phyloP scores from a whole-genome alignment of 257 asterid species.

The Nicotiana noctiflora region DNA sequence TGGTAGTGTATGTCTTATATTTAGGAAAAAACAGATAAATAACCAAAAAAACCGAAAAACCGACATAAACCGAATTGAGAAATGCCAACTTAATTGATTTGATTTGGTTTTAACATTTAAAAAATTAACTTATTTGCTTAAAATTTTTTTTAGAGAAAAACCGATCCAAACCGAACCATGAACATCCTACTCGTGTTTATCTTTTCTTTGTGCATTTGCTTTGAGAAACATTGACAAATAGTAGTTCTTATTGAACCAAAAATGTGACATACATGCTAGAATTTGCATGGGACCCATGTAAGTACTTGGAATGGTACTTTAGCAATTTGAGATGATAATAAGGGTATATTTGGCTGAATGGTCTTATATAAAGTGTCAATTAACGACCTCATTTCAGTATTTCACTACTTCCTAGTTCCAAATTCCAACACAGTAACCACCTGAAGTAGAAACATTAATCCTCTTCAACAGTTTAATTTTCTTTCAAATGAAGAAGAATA shows the following conservation, averaged over 20 bases:
- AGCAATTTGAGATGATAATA: constrained; percentile 16
- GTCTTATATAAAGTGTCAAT: constrained; percentile 43
- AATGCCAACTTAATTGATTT: too few species aligned
- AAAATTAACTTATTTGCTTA: too few species aligned
- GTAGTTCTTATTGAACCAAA: too few species aligned
- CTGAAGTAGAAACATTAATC: neutral
- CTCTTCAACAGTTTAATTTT: neutral
- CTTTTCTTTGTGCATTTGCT: neutral
- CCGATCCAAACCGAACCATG: too few species aligned
- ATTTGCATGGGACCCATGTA: neutral
- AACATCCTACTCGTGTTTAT: neutral
- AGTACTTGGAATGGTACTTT: neutral
- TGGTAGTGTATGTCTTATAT: too few species aligned
- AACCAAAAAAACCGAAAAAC: too few species aligned
- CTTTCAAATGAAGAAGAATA: constrained; percentile 30
- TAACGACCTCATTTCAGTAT: constrained; percentile 16
- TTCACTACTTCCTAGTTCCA: constrained; percentile 8
- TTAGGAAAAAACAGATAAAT: too few species aligned
- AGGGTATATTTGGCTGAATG: constrained; percentile 15
- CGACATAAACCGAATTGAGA: too few species aligned
- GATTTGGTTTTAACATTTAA: too few species aligned
- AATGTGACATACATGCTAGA: neutral
- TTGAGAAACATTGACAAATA: neutral
- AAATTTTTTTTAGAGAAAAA: too few species aligned
- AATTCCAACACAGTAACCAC: constrained; percentile 7